These are phyloP conservation scores for Penicillium sp. DNA, from an alignment of 2,329 filamentous ascomycete species.

Conservation along the genomic window DNA sequence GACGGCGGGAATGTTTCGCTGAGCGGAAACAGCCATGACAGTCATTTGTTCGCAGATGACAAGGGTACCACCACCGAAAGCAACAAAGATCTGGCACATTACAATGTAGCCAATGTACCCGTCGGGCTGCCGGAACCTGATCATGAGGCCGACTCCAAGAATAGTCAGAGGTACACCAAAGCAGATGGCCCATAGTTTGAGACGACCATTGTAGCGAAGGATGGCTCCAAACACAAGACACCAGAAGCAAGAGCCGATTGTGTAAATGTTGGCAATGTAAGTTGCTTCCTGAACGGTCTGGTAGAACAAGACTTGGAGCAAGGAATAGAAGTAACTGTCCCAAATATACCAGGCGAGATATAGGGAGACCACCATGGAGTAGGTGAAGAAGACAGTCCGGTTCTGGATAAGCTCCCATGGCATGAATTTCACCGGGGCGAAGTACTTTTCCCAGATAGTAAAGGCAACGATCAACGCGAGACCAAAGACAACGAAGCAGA, in stretches of 20 bases:
- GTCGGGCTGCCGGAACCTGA: slow-evolving; percentile 20
- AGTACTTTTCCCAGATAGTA: slow-evolving; percentile 16
- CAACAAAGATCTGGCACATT: slow-evolving; percentile 20
- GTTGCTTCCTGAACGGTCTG: slow-evolving; percentile 9
- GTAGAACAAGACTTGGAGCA: slow-evolving; percentile 15
- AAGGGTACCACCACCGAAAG: slow-evolving; percentile 16
- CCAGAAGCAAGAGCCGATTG: slow-evolving; percentile 17
- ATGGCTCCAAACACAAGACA: slow-evolving; percentile 13
- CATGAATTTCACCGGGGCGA: slow-evolving; percentile 21
- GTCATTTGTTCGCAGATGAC: slow-evolving; percentile 18
- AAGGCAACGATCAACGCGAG: slow-evolving; percentile 10
- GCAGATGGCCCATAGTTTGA: slow-evolving; percentile 14
- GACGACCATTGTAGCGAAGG: slow-evolving; percentile 15
- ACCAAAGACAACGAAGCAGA: slow-evolving; percentile 21
- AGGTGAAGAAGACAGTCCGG: slow-evolving; percentile 17
- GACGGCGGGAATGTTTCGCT: slow-evolving; percentile 15
- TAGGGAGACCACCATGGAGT: slow-evolving; percentile 12
- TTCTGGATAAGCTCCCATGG: slow-evolving; percentile 18
- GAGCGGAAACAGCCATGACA: slow-evolving; percentile 14
- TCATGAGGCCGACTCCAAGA: slow-evolving; percentile 18
- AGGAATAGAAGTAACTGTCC: slow-evolving; percentile 11
- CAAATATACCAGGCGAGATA: slow-evolving; percentile 23
- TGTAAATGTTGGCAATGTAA: slow-evolving; percentile 21
- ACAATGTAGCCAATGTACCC: slow-evolving; percentile 13
- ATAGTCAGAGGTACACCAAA: slow-evolving; percentile 18